Evolutionary conservation across 2,329 filamentous ascomycete species (phyloP), one percentile per base, ranked within the genome.

Genomic region (Stachybotrys chartarum): DNA sequence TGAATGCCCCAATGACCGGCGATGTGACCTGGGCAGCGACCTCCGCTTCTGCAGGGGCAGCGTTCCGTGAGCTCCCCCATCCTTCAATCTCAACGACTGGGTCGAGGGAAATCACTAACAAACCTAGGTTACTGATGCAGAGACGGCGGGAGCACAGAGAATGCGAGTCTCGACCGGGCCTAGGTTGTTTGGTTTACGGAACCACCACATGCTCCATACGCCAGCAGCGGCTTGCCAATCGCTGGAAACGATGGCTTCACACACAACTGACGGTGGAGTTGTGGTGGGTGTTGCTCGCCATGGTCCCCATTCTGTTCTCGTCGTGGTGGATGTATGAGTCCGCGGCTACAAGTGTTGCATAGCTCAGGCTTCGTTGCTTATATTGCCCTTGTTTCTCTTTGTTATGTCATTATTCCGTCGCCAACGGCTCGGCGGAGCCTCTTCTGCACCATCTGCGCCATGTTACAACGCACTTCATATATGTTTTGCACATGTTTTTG

Each of bases 21-120:
- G 75, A 12, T 86, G 82, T 57, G 82, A 84, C 58, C 64, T 86
- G 32, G 75, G 81, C 5, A 85, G 79, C 57, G 83, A 86, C 61
- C 64, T 81, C 50, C 72, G 76, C 31, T 86, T 86, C 68, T 86
- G 82, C 61, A 71, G 81, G 44, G 82, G 82, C 2, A 84, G 78
- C 55, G 78, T 85, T 0, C 75, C 74, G 82, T 84, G 66, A 55
- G 76, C 70, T n/a, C 8, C 32, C 7, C n/a, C 16, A 3, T 2
- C 4, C 24, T 24, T 24, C 24, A 24, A 24, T 24, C 24, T 24
- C 24, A 24, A 24, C 24, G 24, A 24, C 24, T 24, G 24, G 24
- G 24, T 24, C 24, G 24, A 24, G 4, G 24, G 24, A 24, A 3
- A 17, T 35, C 11, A 51, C 50, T 52, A 14, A 52, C 50, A 42